Evolutionary conservation across 106 monocot genomes (phyloP), one percentile per base, ranked within the genome.

Genomic region (Hemerocallis citrina): DNA sequence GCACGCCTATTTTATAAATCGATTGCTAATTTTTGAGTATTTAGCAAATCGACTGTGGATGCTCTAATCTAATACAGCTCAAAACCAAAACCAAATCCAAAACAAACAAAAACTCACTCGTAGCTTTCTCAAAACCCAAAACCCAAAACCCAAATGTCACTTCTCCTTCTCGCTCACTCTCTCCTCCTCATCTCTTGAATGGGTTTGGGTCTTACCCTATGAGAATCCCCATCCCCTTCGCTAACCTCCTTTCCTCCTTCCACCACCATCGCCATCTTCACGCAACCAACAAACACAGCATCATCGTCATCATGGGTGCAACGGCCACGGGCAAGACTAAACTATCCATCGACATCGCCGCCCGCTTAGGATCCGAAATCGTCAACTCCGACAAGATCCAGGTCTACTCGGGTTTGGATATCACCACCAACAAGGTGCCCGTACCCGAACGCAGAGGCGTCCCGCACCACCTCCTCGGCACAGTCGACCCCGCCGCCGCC

Each of bases 341-440:
- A 65, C 94, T 94, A 1, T 94, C 94, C 31, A 71, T 89, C 44
- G 94, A 94, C 47, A 27, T 89, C n/a, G 89, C 83, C 21, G 19
- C 33, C 7, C 31, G 63, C 22, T 55, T 83, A 61, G 45, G 45
- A 7, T 70, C 72, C 13, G 94, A 94, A 73, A 72, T 94, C 41
- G 65, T 94, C 12, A 94, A 94, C 89, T 58, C 85, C 23, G 94
- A 94, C 47, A 94, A 94, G 77, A 89, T 94, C 44, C 94, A 94
- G 75, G 69, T 94, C 9, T 94, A 94, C 65, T 12, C 44, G 12
- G 94, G 94, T 19, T 80, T 89, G 14, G 94, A 94, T 69, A 63
- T 86, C 75, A 94, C 94, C 51, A 94, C 94, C 43, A 94, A 94
- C 80, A 94, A 94, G 72, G 52, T 89, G 16, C 61, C 80, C 43